phyloP scores from a whole-genome alignment of 2,329 filamentous ascomycete genomes.

The Penicillium sp. region DNA sequence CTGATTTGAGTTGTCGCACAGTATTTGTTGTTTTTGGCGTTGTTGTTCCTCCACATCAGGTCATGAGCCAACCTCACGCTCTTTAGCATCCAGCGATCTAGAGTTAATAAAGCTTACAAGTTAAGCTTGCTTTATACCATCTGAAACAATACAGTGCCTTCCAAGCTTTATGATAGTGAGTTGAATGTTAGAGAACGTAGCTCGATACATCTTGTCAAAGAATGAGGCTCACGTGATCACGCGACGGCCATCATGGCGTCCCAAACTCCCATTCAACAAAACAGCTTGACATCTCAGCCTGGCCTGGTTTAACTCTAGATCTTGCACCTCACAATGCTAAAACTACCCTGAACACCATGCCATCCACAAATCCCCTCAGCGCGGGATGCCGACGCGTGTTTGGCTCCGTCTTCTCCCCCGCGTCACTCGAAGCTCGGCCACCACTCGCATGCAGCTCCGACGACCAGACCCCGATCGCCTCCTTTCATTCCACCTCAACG shows the following conservation, averaged over 20 bases:
- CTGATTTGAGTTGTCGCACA: not conserved
- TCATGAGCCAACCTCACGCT: not conserved
- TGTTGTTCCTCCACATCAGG: not conserved
- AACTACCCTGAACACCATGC: conserved; percentile 22
- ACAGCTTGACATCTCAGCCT: not conserved
- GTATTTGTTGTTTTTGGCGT: not conserved
- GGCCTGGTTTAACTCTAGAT: not conserved
- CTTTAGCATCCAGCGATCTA: not conserved
- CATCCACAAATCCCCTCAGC: conserved; percentile 26
- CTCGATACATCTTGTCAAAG: not conserved
- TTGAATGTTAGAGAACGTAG: not conserved
- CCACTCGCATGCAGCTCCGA: conserved; percentile 28
- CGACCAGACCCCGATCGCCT: conserved; percentile 13
- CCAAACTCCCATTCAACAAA: not conserved
- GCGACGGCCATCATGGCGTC: not conserved
- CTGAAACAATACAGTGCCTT: not conserved
- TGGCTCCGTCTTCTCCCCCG: conserved; percentile 44
- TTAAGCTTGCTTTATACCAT: not conserved
- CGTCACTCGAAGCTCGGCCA: conserved; percentile 35
- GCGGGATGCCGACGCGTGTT: conserved; percentile 43
- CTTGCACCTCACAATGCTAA: conserved; percentile 14
- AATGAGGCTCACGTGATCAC: conserved; percentile 10
- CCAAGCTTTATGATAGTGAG: not conserved
- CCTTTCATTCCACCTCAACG: conserved; percentile 20
- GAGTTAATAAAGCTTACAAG: not conserved